Percentiles rank a stretch among this genome's conserved stretches.
These are phyloP conservation scores for Sporothrix variecibatus DNA, from an alignment of 2,329 filamentous ascomycete species.

Conservation along the genomic window DNA sequence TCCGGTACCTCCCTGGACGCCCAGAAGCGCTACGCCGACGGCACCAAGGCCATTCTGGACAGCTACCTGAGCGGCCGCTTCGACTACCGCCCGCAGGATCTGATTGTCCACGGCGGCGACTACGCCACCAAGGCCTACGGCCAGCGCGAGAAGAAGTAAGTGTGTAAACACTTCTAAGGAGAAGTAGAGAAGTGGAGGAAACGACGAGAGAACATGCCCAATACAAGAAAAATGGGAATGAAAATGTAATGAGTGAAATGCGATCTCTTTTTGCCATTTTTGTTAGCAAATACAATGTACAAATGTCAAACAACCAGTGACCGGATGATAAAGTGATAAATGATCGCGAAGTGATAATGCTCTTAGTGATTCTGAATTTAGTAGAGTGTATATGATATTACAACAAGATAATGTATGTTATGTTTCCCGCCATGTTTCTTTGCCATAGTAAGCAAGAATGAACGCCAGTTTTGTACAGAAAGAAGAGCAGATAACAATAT, in stretches of 20 bases:
- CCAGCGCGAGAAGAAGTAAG: constrained; percentile 59
- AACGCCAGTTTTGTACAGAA: constrained; percentile 20
- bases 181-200: neutral
- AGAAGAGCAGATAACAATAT: neutral
- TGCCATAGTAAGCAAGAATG: neutral
- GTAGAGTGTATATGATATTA: constrained; percentile 3
- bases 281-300: constrained; percentile 16
- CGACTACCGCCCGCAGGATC: constrained; percentile 86
- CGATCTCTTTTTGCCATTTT: neutral
- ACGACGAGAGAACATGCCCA: neutral
- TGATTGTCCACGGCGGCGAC: constrained; percentile 87
- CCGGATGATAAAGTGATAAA: neutral
- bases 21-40: constrained; percentile 86
- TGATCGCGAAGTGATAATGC: neutral
- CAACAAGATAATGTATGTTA: constrained; percentile 12
- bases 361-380: neutral
- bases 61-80: constrained; percentile 85
- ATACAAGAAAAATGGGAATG: constrained; percentile 14
- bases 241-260: constrained; percentile 16
- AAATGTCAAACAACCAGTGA: neutral
- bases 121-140: constrained; percentile 96
- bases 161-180: neutral
- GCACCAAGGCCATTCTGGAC: constrained; percentile 85
- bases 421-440: constrained; percentile 8
- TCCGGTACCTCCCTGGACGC: constrained; percentile 98